Base-by-base conservation (phyloP, 2,329 filamentous ascomycete species). In the Pseudogymnoascus sp. region DNA sequence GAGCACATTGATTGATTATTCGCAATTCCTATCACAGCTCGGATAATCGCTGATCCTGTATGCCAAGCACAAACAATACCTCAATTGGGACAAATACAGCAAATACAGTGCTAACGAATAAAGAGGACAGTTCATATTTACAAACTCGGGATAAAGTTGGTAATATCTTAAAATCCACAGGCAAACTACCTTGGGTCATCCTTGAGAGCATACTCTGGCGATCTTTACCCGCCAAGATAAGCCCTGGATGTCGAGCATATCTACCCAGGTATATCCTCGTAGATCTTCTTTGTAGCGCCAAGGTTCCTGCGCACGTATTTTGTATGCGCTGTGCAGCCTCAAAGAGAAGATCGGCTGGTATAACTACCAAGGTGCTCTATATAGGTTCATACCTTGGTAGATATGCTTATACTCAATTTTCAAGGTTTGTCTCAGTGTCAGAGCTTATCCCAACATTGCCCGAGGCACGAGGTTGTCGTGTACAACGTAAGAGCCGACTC, bases 1-100 rank as follows among this genome's bases (percentile, higher is more conserved):
- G 50, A 56, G 50, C 50, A 56, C 28, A 56, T 56, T 56, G n/a
- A 35, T 33, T 33, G 28, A 56, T 56, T 56, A 56, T 56, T 56
- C 50, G 50, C 50, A 56, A 56, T 56, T 56, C 28, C 28, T 22
- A 56, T 22, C 50, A 35, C 16, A 33, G 28, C 50, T 33, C 50
- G 50, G n/a, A 19, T 33, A 56, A 33, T 5, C n/a, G 28, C 28
- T 5, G 50, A 56, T 56, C 50, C 6, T 22, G 3, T 22, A 12
- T 22, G 28, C 6, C 2, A 56, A 22, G n/a, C 28, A 35, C 28
- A 6, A 56, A 33, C 4, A 33, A 33, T 56, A 35, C 28, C 16
- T 56, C 50, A 33, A 14, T 22, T 33, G 11, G 16, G 50, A 19
- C 11, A 56, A 12, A 33, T 35, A 56, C 6, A 14, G 11, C 11